Evolutionary conservation across 495 filamentous ascomycete genomes (phyloP).

Genomic region (Penicillium nucicola): DNA sequence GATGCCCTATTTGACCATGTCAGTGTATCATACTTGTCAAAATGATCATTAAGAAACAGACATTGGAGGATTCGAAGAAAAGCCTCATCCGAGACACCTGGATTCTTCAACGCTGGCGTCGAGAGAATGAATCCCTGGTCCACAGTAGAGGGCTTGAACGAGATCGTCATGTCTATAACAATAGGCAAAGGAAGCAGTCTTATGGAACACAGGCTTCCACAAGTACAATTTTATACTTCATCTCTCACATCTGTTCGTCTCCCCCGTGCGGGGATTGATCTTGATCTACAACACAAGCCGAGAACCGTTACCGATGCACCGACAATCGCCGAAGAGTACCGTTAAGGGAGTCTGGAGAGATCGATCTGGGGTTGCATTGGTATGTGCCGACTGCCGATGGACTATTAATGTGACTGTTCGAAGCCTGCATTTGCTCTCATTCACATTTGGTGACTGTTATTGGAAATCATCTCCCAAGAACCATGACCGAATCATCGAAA

Average conservation of each 20-base stretch:
- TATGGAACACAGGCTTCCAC: neutral
- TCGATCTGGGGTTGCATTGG: neutral
- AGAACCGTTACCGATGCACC: conserved; percentile 16
- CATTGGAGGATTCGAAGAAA: conserved; percentile 14
- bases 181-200: too few relatives aligned
- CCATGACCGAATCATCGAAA: neutral
- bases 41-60: neutral
- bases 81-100: conserved; percentile 7
- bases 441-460: too few relatives aligned
- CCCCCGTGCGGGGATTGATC: conserved; percentile 10
- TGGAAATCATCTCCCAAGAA: neutral
- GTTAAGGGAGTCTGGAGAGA: too few relatives aligned
- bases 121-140: conserved; percentile 16
- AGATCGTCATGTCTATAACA: neutral
- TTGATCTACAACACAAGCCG: neutral
- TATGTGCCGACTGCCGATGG: neutral
- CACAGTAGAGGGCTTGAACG: conserved; percentile 4
- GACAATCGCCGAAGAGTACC: conserved; percentile 14
- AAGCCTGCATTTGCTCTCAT: neutral
- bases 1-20: conserved; percentile 3
- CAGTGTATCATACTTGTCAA: too few relatives aligned
- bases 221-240: neutral
- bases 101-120: conserved; percentile 10
- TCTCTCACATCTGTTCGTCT: neutral
- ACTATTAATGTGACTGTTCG: neutral